Base-by-base conservation (phyloP, 352 stramenopile genomes). In the Pythium phragmitis region DNA sequence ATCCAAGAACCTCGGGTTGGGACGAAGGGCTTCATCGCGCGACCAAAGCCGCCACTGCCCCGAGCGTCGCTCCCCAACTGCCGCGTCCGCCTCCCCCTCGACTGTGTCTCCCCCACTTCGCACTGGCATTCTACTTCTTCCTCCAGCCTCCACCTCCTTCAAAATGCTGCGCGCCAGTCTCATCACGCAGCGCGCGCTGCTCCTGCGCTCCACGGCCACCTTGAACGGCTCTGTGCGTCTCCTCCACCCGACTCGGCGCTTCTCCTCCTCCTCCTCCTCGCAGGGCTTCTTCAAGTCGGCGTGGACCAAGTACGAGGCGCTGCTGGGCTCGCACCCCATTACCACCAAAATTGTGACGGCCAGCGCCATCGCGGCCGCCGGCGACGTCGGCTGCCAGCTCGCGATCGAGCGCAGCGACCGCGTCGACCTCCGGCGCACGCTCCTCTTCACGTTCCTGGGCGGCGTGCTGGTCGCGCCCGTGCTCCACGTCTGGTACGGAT, bases 401-500 rank as follows among this genome's bases (percentile, higher is more conserved):
- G 55, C 82, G 16, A 63, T 94, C 5, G 77, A 89, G 48, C 30
- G 30, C 16, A 58, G 49, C 36, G 41, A 64, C 11, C 58, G 37
- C 17, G 46, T 91, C 8, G 74, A 91, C 60, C 23, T 48, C 47
- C 80, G 84, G 60, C 84, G 86, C 54, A 61, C 74, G 28, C 70
- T 69, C 46, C 77, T 86, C 51, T 93, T 95, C 64, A 92, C 84
- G 49, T 66, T 80, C 23, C 60, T 95, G n/a, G 74, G 80, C 26
- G 84, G 84, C 9, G 54, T 76, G 46, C 49, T 91, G 33, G 77
- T 94, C 51, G 80, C 84, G 55, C 86, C 86, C 17, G 67, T 90
- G n/a, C 69, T 95, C 46, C 86, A 95, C 63, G 72, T 80, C 7
- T 95, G 84, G 84, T 95, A 95, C 72, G 42, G 67, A 28, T 80